Evolutionary conservation across 1,139 yeast species (phyloP), one percentile per base, ranked within the genome.

Genomic region (Debaryomyces sp.): DNA sequence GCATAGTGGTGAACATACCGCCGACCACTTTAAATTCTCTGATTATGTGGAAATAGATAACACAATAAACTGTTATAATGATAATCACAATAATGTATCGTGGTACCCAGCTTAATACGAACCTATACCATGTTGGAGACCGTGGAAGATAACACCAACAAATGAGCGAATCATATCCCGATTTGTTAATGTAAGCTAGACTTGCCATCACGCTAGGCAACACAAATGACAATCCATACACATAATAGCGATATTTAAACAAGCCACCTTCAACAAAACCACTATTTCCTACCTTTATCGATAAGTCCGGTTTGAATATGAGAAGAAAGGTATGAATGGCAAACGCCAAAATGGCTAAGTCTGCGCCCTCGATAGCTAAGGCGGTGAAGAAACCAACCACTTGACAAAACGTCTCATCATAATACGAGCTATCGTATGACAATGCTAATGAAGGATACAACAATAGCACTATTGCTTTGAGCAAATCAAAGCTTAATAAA

Each of bases 381-480:
- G 95, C 89, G 1, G 96, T 87, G 66, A 90, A 85, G 73, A 89
- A 90, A 4, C 97, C 97, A 43, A 89, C 81, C 10, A 85, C 84
- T 60, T 87, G 85, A 57, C 89, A 84, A 54, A 87, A 83, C 32
- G 68, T 71, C 18, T 72, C 69, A 56, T 80, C 80, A 45, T 76
- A 74, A 60, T 84, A 82, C 1, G 82, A 71, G 12, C 73, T 64
- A 23, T 71, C 64, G 38, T 75, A 73, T 7, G 77, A 63, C 37
- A 85, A 65, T 2, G 85, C 83, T 36, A 85, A 63, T 1, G 84
- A 75, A 0, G 96, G 96, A 63, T 85, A 90, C 49, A 89, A 73
- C 51, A 90, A 66, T 43, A 89, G 75, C 26, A 87, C 76, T 13
- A 83, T 58, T 1, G 95, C 94, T 66, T 90, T 90, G 44, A 89